Evolutionary conservation across 768 basidiomycete genomes (phyloP).

Genomic region (Tephrocybe sp.): DNA sequence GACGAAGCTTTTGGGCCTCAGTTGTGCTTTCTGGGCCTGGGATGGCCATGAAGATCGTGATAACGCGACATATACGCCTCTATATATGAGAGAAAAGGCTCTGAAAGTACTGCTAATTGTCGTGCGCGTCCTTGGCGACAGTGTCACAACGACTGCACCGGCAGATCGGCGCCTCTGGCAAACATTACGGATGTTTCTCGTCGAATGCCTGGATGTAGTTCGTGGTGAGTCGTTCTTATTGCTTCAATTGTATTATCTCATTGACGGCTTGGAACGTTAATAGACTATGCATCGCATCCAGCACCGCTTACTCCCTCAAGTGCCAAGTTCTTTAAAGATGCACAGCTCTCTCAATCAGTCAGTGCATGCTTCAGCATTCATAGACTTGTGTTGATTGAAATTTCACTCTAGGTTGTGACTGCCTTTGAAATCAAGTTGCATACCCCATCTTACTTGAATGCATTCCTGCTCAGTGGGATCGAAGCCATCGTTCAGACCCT

Average conservation of each 20-base stretch:
- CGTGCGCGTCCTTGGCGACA: slow-evolving; percentile 47
- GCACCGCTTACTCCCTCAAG: slow-evolving; percentile 35
- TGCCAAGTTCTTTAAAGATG: slow-evolving; percentile 39
- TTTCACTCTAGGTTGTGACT: slow-evolving; percentile 28
- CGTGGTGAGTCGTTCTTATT: slow-evolving; percentile 35
- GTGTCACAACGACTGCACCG: slow-evolving; percentile 26
- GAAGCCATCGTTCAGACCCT: slow-evolving; percentile 44
- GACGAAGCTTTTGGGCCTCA: slow-evolving; percentile 52
- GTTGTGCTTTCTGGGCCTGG: slow-evolving; percentile 60
- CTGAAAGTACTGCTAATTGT: slow-evolving; percentile 43
- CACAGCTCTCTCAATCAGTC: slow-evolving; percentile 30
- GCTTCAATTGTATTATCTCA: slow-evolving; percentile 3
- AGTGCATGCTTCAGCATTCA: slow-evolving; percentile 1
- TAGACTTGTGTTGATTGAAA: background rate
- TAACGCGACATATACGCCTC: slow-evolving; percentile 45
- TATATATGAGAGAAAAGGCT: slow-evolving; percentile 47
- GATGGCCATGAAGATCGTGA: slow-evolving; percentile 41
- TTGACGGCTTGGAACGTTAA: background rate
- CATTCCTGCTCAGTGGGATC: slow-evolving; percentile 46
- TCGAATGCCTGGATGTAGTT: slow-evolving; percentile 39
- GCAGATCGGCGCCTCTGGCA: slow-evolving; percentile 39
- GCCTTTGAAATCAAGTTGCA: slow-evolving; percentile 28
- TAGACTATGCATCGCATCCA: slow-evolving; percentile 35
- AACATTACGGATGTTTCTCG: slow-evolving; percentile 37
- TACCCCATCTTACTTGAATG: slow-evolving; percentile 38